These are phyloP conservation scores for Purshia tridentata DNA, from an alignment of 306 rosid species.

Conservation along the genomic window DNA sequence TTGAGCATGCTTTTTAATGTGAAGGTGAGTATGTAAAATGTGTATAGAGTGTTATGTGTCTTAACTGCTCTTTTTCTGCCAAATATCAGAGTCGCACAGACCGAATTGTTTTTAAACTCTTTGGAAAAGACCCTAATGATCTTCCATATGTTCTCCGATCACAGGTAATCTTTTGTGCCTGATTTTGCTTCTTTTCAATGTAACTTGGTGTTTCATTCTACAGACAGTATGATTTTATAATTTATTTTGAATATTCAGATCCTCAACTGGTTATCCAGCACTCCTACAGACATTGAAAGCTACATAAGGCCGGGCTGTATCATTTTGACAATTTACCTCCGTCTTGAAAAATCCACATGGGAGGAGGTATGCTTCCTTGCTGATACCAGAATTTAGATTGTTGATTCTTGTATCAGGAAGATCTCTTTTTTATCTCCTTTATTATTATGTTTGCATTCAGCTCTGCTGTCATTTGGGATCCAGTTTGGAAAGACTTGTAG, in stretches of 20 bases:
- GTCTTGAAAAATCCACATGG: constrained; percentile 61
- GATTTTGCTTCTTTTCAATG: constrained; percentile 21
- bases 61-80: constrained; percentile 22
- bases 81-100: constrained; percentile 76
- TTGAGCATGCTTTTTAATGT: neutral
- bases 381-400: neutral
- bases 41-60: constrained; percentile 12
- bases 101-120: constrained; percentile 88
- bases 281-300: constrained; percentile 89
- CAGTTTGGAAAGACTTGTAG: constrained; percentile 62
- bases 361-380: constrained; percentile 60
- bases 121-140: constrained; percentile 86
- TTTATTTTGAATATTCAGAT: constrained; percentile 39
- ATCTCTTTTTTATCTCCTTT: constrained; percentile 1
- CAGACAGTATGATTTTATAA: constrained; percentile 14
- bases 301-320: constrained; percentile 90
- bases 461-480: constrained; percentile 66
- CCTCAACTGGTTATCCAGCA: constrained; percentile 72
- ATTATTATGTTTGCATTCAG: constrained; percentile 39
- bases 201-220: constrained; percentile 21
- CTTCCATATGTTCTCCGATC: constrained; percentile 67
- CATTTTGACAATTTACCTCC: constrained; percentile 65
- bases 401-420: neutral
- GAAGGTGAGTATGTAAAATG: neutral
- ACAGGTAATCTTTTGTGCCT: constrained; percentile 49